Evolutionary conservation across 1,139 yeast genomes (phyloP).

Genomic region (Yamadazyma buinensis): DNA sequence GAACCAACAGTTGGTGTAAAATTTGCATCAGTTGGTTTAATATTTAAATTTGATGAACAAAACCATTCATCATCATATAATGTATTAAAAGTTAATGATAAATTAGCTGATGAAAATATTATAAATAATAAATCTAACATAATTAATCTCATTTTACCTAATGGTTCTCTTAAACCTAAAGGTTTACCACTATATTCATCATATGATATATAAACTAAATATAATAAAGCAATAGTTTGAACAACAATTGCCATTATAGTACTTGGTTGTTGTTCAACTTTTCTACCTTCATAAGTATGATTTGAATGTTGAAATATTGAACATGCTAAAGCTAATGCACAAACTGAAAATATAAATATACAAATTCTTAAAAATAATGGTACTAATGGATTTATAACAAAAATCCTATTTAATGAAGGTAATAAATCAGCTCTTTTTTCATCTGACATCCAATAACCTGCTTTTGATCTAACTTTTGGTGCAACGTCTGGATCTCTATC

Average conservation of each 20-base stretch:
- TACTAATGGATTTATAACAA: slow-evolving; percentile 73
- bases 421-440: slow-evolving; percentile 62
- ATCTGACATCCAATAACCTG: slow-evolving; percentile 66
- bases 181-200: slow-evolving; percentile 95
- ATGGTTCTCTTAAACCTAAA: slow-evolving; percentile 78
- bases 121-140: slow-evolving; percentile 82
- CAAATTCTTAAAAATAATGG: slow-evolving; percentile 74
- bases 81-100: slow-evolving; percentile 82
- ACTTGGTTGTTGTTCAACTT: slow-evolving; percentile 77
- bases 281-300: slow-evolving; percentile 30
- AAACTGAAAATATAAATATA: slow-evolving; percentile 56
- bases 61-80: slow-evolving; percentile 82
- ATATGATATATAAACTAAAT: slow-evolving; percentile 75
- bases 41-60: slow-evolving; percentile 36
- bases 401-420: slow-evolving; percentile 55
- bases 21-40: slow-evolving; percentile 15
- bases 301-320: slow-evolving; percentile 53
- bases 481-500: slow-evolving; percentile 18
- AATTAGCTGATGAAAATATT: slow-evolving; percentile 88
- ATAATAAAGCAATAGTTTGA: slow-evolving; percentile 72
- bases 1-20: slow-evolving; percentile 29
- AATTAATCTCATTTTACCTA: slow-evolving; percentile 72
- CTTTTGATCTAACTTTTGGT: slow-evolving; percentile 47
- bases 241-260: slow-evolving; percentile 91
- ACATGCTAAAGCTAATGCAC: slow-evolving; percentile 68